Percentiles rank a stretch among this genome's conserved stretches.
phyloP scores from a whole-genome alignment of 306 rosid species.

The Vicia faba region DNA sequence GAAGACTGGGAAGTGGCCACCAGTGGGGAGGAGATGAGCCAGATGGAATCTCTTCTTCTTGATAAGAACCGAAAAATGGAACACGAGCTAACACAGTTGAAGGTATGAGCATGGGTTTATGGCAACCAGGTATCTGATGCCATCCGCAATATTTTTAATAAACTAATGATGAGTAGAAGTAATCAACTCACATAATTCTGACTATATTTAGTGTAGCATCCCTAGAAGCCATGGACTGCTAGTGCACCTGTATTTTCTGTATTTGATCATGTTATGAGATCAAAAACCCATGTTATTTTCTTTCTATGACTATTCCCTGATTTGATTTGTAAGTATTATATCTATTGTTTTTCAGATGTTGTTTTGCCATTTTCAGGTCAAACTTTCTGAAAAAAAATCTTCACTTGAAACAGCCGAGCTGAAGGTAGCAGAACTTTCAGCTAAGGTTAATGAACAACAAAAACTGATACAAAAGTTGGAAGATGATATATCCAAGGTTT shows the following conservation, averaged over 20 bases:
- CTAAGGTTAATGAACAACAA: conserved; percentile 74
- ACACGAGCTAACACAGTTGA: conserved; percentile 88
- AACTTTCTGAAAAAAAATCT: conserved; percentile 71
- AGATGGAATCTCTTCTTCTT: conserved; percentile 99
- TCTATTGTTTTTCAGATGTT: conserved; percentile 37
- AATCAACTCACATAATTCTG: conserved; percentile 21
- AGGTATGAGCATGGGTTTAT: conserved; percentile 52
- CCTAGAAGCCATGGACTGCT: conserved; percentile 8
- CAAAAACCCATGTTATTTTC: not conserved
- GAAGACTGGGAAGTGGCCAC: conserved; percentile 99
- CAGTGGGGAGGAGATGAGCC: conserved; percentile 98
- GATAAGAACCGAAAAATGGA: conserved; percentile 98
- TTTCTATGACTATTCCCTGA: not conserved
- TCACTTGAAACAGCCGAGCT: conserved; percentile 74
- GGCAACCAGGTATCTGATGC: conserved; percentile 18
- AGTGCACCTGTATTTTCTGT: conserved; percentile 7
- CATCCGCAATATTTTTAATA: not conserved
- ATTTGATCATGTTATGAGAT: conserved; percentile 31
- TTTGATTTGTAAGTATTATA: conserved; percentile 16
- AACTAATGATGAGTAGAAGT: not conserved
- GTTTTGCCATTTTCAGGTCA: conserved; percentile 58
- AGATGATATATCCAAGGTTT: conserved; percentile 94
- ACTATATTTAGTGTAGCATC: conserved; percentile 25
- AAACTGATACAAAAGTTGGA: conserved; percentile 91
- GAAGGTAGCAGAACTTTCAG: conserved; percentile 66